phyloP scores from a whole-genome alignment of 805 yeast genomes.

The Schizosaccharomyces octosporus region DNA sequence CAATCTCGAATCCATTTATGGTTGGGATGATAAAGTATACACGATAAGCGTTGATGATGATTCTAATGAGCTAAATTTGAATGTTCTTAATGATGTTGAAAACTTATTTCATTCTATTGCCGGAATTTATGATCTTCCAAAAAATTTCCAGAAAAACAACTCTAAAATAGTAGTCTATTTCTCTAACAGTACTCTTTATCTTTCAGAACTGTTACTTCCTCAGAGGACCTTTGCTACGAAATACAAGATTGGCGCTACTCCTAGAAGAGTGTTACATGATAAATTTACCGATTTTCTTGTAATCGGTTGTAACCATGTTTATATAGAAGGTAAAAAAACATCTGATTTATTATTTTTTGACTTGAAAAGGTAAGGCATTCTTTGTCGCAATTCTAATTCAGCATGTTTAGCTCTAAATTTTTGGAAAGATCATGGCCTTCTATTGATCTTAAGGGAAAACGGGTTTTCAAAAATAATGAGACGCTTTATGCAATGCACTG shows the following conservation, averaged over 20 bases:
- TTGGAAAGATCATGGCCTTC: background rate
- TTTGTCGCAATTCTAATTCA: background rate
- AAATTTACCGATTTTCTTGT: background rate
- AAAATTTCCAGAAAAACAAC: background rate
- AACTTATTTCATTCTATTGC: background rate
- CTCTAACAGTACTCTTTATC: background rate
- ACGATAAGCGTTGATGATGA: background rate
- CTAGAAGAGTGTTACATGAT: background rate
- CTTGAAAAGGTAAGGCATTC: background rate
- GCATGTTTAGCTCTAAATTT: background rate
- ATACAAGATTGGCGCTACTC: background rate
- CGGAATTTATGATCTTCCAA: background rate
- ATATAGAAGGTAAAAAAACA: background rate
- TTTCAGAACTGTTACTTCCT: background rate
- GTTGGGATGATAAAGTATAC: background rate
- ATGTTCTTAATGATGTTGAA: background rate
- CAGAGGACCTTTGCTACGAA: background rate
- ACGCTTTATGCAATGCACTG: background rate
- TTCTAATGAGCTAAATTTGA: background rate
- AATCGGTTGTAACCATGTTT: background rate
- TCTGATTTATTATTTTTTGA: background rate
- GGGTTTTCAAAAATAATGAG: background rate
- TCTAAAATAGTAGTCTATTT: background rate
- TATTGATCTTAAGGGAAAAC: background rate
- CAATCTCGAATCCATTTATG: background rate